Conservation (phyloP, 163 green algal genomes). For the Scenedesmus sp. region DNA sequence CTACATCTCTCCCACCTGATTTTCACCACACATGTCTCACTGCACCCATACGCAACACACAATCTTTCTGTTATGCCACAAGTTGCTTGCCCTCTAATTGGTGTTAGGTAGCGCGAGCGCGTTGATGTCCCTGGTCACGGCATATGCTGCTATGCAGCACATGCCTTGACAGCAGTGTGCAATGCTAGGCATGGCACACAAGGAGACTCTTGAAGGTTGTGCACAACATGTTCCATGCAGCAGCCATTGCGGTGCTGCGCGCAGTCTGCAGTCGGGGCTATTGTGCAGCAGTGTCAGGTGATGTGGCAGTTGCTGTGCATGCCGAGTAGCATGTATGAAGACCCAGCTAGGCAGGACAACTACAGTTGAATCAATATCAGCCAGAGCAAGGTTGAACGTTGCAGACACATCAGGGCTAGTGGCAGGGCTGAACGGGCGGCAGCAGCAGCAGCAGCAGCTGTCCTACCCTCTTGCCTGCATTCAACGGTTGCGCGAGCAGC, state of each 20-base stretch:
- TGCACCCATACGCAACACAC: neutral
- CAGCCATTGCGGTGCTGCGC: neutral
- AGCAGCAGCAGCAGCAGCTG: neutral
- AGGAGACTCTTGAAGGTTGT: neutral
- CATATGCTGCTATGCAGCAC: neutral
- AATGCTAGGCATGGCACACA: neutral
- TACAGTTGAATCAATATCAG: too few species aligned
- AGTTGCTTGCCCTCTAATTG: neutral
- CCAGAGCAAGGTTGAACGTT: neutral
- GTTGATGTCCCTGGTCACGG: neutral
- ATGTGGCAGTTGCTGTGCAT: neutral
- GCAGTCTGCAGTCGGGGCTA: neutral
- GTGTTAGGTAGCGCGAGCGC: neutral
- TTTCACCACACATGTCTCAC: neutral
- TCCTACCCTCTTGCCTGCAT: neutral
- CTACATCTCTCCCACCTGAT: neutral
- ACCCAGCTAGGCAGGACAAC: neutral
- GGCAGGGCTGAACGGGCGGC: neutral
- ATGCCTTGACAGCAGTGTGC: neutral
- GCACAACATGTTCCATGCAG: neutral
- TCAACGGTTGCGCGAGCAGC: neutral
- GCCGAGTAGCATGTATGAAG: neutral
- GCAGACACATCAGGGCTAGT: neutral
- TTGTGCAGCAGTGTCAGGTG: neutral
- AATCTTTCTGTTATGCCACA: neutral